phyloP scores from a whole-genome alignment of 2,329 filamentous ascomycete genomes.

The Neofusicoccum kwambonambiense region DNA sequence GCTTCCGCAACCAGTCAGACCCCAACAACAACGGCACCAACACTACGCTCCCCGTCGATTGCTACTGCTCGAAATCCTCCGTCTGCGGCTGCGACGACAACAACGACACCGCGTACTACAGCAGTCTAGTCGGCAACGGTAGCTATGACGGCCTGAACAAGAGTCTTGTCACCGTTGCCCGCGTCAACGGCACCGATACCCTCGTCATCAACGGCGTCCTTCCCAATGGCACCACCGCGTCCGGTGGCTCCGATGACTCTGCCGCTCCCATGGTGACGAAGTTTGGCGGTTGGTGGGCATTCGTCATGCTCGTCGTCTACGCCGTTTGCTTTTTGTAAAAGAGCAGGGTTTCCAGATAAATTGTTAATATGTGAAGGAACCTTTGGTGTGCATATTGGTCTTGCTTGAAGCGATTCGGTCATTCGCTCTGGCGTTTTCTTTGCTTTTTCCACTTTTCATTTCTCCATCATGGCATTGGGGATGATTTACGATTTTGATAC shows the following conservation, averaged over 20 bases:
- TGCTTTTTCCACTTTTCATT: background rate
- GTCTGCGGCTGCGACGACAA: constrained; percentile 71
- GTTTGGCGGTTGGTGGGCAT: constrained; percentile 10
- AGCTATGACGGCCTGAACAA: constrained; percentile 61
- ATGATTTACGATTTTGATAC: background rate
- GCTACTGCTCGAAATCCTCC: constrained; percentile 58
- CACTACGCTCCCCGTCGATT: constrained; percentile 61
- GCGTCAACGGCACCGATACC: constrained; percentile 61
- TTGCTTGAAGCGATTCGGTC: background rate
- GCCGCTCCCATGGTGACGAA: background rate
- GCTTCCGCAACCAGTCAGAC: constrained; percentile 48
- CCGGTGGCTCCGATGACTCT: constrained; percentile 36
- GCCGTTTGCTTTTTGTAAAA: constrained; percentile 7
- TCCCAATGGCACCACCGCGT: constrained; percentile 54
- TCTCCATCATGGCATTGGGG: background rate
- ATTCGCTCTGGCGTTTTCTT: background rate
- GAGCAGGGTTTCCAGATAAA: background rate
- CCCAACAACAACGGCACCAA: constrained; percentile 48
- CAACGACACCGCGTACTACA: constrained; percentile 55
- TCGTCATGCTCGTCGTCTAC: background rate
- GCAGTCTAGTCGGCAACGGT: constrained; percentile 57
- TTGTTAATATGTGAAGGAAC: background rate
- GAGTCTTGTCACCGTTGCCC: constrained; percentile 60
- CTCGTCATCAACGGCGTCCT: constrained; percentile 76
- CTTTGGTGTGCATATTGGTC: background rate